Evolutionary conservation across 768 basidiomycete species (phyloP), one percentile per base, ranked within the genome.

Genomic region (Mycena venus): DNA sequence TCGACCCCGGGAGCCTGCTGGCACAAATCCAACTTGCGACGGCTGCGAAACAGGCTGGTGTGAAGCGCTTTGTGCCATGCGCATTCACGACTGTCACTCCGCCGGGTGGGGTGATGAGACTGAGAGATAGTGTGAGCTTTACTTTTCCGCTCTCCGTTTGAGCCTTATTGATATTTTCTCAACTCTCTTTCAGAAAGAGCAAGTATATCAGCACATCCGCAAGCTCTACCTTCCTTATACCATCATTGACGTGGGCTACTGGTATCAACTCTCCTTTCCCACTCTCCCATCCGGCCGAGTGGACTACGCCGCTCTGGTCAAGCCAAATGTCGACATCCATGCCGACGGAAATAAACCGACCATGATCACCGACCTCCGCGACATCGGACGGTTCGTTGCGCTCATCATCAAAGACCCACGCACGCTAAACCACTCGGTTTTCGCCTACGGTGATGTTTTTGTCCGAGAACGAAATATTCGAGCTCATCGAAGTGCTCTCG

Each of bases 241-340:
- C 9, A 79, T 81, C 75, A 81, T 84, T 63, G 82, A 82, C 49
- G 80, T 81, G 25, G 81, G 83, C 3, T 81, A 75, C 72, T 84
- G 83, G 82, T 77, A 78, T 74, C 80, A 83, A 59, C n/a, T 76
- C 10, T 58, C 76, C 21, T 70, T 66, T 25, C 71, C 73, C 0
- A 58, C 49, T 9, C 55, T 77, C 21, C 60, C 76, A 6, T 66
- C 75, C 23, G 73, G 66, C 8, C 75, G 73, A 31, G 58, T 70
- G 36, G 69, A 74, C 51, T 71, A 73, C 25, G 70, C 73, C 9
- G 36, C 60, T 11, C 6, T 61, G 23, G 11, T 53, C 1, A 60
- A 38, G 8, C 61, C 61, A n/a, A 72, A 67, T 23, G 19, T 49
- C 27, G 73, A 76, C 12, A 56, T 80, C 29, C 78, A 79, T 73